These are phyloP conservation scores for Phalaenopsis aphrodite DNA, from an alignment of 106 monocot species.

Conservation along the genomic window DNA sequence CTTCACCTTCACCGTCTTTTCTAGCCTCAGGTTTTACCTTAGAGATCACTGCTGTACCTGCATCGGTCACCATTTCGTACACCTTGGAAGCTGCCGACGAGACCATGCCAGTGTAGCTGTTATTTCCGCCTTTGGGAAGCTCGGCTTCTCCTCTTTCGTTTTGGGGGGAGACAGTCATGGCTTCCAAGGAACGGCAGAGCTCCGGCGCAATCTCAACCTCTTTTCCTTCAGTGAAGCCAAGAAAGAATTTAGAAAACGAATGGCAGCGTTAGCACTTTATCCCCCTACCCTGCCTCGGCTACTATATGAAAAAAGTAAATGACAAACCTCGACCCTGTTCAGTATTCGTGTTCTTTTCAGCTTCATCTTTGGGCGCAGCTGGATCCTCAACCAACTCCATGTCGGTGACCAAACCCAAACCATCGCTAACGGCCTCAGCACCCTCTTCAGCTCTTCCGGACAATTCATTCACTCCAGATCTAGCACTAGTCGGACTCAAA, in stretches of 20 bases:
- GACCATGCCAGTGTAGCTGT: neutral
- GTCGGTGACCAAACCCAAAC: neutral
- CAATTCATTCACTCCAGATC: too few relatives aligned
- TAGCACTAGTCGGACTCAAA: too few relatives aligned
- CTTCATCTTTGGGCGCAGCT: neutral
- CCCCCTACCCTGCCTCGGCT: neutral
- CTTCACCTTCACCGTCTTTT: too few relatives aligned
- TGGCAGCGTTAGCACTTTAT: neutral
- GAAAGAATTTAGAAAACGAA: neutral
- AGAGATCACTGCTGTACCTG: too few relatives aligned
- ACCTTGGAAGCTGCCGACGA: neutral
- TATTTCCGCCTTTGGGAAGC: neutral
- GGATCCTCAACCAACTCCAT: neutral
- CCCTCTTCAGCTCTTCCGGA: too few relatives aligned
- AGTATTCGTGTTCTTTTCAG: neutral
- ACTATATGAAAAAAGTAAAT: neutral
- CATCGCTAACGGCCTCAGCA: neutral
- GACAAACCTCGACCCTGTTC: neutral
- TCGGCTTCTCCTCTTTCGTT: neutral
- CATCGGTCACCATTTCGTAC: too few relatives aligned
- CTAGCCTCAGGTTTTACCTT: too few relatives aligned
- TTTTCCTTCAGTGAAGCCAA: neutral
- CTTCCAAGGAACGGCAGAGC: neutral
- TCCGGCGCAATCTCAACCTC: neutral
- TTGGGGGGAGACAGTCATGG: neutral